Evolutionary conservation across 257 asterid species (phyloP).

Genomic region (Lycium ferocissimum): DNA sequence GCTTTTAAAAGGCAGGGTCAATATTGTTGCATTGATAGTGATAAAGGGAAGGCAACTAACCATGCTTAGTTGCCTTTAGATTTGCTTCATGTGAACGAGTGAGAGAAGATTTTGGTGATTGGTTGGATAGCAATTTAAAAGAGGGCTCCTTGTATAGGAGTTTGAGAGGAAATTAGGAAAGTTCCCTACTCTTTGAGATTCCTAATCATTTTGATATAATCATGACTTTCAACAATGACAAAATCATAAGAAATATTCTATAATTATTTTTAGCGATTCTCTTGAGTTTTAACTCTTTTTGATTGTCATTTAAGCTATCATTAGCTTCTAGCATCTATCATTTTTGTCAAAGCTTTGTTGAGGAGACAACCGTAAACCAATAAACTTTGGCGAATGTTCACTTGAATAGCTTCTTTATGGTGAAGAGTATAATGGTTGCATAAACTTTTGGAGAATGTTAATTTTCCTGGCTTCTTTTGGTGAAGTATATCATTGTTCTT

Average conservation of each 20-base stretch:
- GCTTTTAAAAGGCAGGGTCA: neutral
- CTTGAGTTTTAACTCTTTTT: neutral
- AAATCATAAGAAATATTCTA: neutral
- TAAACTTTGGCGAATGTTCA: neutral
- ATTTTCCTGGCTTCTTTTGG: constrained; percentile 6
- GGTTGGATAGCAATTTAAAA: neutral
- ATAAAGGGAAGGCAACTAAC: neutral
- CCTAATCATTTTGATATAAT: constrained; percentile 10
- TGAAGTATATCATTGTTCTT: neutral
- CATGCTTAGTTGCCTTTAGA: neutral
- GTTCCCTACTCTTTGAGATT: neutral
- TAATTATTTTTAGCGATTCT: neutral
- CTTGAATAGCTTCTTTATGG: neutral
- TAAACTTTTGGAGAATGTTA: neutral
- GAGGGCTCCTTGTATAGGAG: neutral
- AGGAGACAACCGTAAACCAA: neutral
- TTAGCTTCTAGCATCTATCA: neutral
- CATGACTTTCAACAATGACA: neutral
- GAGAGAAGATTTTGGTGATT: neutral
- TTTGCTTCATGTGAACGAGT: neutral
- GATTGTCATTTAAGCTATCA: neutral
- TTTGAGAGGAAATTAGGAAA: neutral
- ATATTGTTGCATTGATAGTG: neutral
- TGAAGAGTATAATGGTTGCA: neutral
- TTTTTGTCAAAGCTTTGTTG: neutral